A percentile compares a stretch with the other conserved stretches of the same genome.
These are phyloP conservation scores for Chytriomyces sp. DNA, from an alignment of 192 early-diverging fungal species.

Conservation along the genomic window DNA sequence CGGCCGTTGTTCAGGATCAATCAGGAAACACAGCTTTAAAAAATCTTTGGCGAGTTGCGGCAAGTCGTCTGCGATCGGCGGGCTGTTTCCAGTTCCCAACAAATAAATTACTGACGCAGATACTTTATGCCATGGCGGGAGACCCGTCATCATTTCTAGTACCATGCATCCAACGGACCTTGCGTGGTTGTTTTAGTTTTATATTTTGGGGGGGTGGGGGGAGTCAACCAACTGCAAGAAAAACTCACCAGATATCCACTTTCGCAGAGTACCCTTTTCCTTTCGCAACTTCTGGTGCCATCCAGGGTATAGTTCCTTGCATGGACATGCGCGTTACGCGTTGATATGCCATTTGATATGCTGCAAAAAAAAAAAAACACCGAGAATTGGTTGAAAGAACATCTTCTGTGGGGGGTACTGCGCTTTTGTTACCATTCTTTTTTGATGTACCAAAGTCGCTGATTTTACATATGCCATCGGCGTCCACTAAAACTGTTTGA, in stretches of 20 bases:
- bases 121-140: slow-evolving; percentile 78
- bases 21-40: slow-evolving; percentile 74
- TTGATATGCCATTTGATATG: slow-evolving; percentile 53
- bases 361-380: slow-evolving; percentile 14
- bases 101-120: slow-evolving; percentile 67
- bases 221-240: no score
- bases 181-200: not conserved
- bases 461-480: slow-evolving; percentile 92
- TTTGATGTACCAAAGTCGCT: slow-evolving; percentile 97
- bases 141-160: slow-evolving; percentile 94
- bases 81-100: slow-evolving; percentile 79
- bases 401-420: not conserved
- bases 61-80: slow-evolving; percentile 73
- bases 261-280: slow-evolving; percentile 84
- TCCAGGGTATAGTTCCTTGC: slow-evolving; percentile 93
- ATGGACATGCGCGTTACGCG: slow-evolving; percentile 71
- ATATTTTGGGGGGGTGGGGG: not conserved
- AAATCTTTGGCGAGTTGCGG: slow-evolving; percentile 69
- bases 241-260: slow-evolving; percentile 85
- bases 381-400: not conserved
- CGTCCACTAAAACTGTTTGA: slow-evolving; percentile 80
- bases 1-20: slow-evolving; percentile 78
- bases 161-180: slow-evolving; percentile 85
- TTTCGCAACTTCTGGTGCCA: slow-evolving; percentile 94
- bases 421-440: slow-evolving; percentile 54